Percentiles rank a stretch among this genome's conserved stretches.
phyloP scores from a whole-genome alignment of 164 flowering plant species.

The Warburgia ugandensis region DNA sequence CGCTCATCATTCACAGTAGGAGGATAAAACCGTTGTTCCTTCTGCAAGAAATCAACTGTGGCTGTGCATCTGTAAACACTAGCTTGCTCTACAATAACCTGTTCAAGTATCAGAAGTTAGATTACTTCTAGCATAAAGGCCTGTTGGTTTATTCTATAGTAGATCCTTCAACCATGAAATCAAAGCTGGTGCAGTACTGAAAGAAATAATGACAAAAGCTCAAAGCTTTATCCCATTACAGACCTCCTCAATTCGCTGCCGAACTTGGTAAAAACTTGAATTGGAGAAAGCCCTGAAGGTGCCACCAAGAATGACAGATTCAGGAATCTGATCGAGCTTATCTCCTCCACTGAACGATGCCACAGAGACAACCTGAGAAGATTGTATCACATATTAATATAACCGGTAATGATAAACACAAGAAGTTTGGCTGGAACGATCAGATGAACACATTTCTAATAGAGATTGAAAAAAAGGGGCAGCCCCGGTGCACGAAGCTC shows the following conservation, averaged over 20 bases:
- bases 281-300: conserved; percentile 87
- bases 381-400: not conserved
- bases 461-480: too few species aligned
- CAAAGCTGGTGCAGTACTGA: too few species aligned
- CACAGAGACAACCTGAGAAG: conserved; percentile 76
- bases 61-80: conserved; percentile 70
- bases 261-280: conserved; percentile 45
- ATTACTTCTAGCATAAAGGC: not conserved
- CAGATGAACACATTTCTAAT: not conserved
- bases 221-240: too few species aligned
- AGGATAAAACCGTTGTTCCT: conserved; percentile 51
- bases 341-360: conserved; percentile 57
- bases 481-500: too few species aligned
- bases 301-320: conserved; percentile 55
- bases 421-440: not conserved
- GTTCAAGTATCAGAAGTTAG: conserved; percentile 8
- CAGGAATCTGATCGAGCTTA: conserved; percentile 38
- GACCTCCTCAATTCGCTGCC: conserved; percentile 64
- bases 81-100: conserved; percentile 77
- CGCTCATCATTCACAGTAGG: conserved; percentile 65
- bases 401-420: not conserved
- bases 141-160: too few species aligned
- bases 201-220: too few species aligned
- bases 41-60: conserved; percentile 64
- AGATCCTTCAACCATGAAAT: too few species aligned